phyloP scores from a whole-genome alignment of 305 asterid species.

The Fraxinus sp. region DNA sequence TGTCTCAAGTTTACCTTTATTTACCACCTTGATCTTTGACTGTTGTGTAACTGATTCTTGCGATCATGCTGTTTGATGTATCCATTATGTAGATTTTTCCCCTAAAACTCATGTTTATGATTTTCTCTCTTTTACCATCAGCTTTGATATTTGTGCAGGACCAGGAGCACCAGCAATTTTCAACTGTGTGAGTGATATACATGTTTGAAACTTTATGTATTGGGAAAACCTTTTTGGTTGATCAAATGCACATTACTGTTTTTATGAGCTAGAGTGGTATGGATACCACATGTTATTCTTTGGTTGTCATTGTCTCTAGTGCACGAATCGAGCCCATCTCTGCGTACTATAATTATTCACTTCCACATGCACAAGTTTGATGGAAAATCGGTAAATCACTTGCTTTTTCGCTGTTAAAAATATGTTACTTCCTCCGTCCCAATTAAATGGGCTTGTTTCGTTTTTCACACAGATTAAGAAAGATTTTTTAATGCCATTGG shows the following conservation, averaged over 20 bases:
- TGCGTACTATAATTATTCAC: background rate
- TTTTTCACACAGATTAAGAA: too few species aligned
- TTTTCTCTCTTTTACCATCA: background rate
- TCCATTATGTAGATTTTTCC: background rate
- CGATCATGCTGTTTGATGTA: background rate
- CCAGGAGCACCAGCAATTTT: constrained; percentile 84
- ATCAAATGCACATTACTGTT: background rate
- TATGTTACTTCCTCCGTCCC: background rate
- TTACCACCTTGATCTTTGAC: background rate
- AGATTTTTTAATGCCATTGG: too few species aligned
- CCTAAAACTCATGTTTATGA: background rate
- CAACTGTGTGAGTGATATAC: constrained; percentile 64
- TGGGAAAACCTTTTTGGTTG: background rate
- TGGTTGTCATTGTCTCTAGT: background rate
- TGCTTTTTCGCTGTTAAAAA: background rate
- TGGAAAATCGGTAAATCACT: background rate
- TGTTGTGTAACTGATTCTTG: background rate
- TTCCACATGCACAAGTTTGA: background rate
- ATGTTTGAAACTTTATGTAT: background rate
- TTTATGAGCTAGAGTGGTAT: background rate
- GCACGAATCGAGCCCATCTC: background rate
- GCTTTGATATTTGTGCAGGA: constrained; percentile 48
- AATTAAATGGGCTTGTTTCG: too few species aligned
- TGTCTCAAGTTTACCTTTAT: background rate
- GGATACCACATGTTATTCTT: background rate